Base-by-base conservation (phyloP, 73 alveolate genomes). In the Loxodes magnus region DNA sequence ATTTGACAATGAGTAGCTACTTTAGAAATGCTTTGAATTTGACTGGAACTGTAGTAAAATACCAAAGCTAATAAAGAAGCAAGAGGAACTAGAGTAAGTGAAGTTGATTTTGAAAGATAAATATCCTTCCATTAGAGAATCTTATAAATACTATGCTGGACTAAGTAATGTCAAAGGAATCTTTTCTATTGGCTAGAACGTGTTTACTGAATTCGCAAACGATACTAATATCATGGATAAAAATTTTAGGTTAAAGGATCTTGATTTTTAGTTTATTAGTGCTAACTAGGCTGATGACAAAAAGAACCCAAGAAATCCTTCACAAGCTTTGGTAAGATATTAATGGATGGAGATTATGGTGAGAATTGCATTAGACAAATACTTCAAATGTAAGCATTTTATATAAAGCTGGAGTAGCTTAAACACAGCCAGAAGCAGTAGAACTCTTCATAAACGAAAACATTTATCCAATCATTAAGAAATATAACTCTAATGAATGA, bases 11-110 rank as follows among this genome's bases (percentile, higher is more conserved):
- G 87, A 68, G 12, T 78, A 62, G 7, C 22, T 80, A 20, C 25
- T 69, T 9, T 51, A 29, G 14, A 34, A 76, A 43, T 85, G 96
- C 41, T 85, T 85, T 75, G 96, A 85, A 48, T 85, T 61, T 43
- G 96, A 85, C 54, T 85, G 96, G 96, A 35, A 17, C 7, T 21
- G 67, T 50, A 52, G 79, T 26, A 71, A 71, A 29, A 66, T 82
- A 3, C 46, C 77, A 19, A 77, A 39, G 22, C 34, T 69, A 9
- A 49, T 69, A 1, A 82, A 82, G 42, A 74, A 66, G 33, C 81
- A 71, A 54, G 58, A 46, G 10, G 89, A 68, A 16, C 54, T 15
- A 15, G 61, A 70, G 2, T 35, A 56, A 23, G 33, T 59, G 24
- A 82, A 65, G 44, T 54, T 42, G 16, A 64, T 34, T 34, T 53